Evolutionary conservation across 2,329 filamentous ascomycete genomes (phyloP).

Genomic region (Trichoderma sp.): DNA sequence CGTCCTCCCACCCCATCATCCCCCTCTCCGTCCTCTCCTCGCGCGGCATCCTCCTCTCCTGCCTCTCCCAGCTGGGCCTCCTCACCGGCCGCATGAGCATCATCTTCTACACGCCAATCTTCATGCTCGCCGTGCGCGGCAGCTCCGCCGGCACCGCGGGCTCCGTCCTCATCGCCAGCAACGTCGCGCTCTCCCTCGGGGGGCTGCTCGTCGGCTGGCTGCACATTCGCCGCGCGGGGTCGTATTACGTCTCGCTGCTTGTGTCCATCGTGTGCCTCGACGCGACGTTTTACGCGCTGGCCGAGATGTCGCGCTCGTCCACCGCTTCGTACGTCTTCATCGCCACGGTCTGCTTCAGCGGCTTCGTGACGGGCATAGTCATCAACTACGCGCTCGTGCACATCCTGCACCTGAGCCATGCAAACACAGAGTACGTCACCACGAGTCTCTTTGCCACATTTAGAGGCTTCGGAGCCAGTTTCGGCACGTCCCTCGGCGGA

Average conservation of each 20-base stretch:
- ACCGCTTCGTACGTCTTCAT: conserved; percentile 53
- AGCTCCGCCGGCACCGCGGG: conserved; percentile 73
- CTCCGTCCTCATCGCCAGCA: conserved; percentile 78
- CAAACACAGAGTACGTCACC: conserved; percentile 72
- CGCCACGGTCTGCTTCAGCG: conserved; percentile 67
- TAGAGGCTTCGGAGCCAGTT: conserved; percentile 78
- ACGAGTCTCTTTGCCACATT: conserved; percentile 79
- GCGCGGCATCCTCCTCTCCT: conserved; percentile 72
- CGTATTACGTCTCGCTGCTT: conserved; percentile 70
- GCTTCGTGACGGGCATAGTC: conserved; percentile 70
- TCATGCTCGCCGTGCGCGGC: conserved; percentile 74
- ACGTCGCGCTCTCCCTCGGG: conserved; percentile 75
- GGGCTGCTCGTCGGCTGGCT: conserved; percentile 74
- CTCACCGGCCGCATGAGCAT: conserved; percentile 83
- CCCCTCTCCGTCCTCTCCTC: conserved; percentile 71
- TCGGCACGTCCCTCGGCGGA: conserved; percentile 78
- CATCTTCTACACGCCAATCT: conserved; percentile 80
- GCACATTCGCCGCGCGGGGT: conserved; percentile 73
- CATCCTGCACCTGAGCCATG: conserved; percentile 70
- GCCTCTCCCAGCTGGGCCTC: conserved; percentile 72
- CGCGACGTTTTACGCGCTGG: conserved; percentile 60
- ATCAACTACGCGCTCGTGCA: conserved; percentile 85
- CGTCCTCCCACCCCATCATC: conserved; percentile 72
- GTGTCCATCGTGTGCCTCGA: conserved; percentile 66
- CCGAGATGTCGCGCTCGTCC: conserved; percentile 52